Evolutionary conservation across 2,329 filamentous ascomycete genomes (phyloP).

Genomic region (Pezicula radicicola): DNA sequence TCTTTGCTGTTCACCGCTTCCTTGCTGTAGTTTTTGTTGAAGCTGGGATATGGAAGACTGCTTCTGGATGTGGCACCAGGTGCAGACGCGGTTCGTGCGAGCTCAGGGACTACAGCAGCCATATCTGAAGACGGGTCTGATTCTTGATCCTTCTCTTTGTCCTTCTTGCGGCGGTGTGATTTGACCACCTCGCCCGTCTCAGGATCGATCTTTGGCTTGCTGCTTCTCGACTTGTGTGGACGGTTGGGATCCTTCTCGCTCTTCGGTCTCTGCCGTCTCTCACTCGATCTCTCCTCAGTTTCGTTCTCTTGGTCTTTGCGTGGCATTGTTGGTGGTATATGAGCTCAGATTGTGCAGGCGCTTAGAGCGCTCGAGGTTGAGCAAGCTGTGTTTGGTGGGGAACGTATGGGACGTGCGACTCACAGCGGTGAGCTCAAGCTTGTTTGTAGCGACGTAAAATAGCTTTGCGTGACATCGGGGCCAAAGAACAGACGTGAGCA

Average conservation of each 20-base stretch:
- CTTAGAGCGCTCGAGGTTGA: slow-evolving; percentile 1
- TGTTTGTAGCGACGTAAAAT: not conserved
- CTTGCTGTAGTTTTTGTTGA: slow-evolving; percentile 90
- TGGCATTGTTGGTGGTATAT: slow-evolving; percentile 15
- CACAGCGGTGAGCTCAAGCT: not conserved
- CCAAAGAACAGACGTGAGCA: not conserved
- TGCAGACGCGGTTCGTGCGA: slow-evolving; percentile 31
- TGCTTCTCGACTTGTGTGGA: slow-evolving; percentile 27
- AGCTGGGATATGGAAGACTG: slow-evolving; percentile 69
- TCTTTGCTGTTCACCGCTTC: slow-evolving; percentile 66
- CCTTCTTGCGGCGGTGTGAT: slow-evolving; percentile 23
- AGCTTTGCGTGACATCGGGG: not conserved
- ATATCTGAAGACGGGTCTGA: slow-evolving; percentile 28
- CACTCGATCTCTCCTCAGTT: slow-evolving; percentile 21
- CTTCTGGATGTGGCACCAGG: slow-evolving; percentile 26
- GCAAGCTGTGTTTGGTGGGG: not conserved
- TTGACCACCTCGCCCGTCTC: slow-evolving; percentile 27
- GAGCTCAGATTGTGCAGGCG: not conserved
- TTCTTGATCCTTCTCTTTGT: slow-evolving; percentile 14
- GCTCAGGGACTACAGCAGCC: slow-evolving; percentile 48
- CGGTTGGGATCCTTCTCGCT: slow-evolving; percentile 27
- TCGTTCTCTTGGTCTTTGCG: slow-evolving; percentile 22
- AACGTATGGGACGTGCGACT: not conserved
- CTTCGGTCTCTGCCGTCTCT: slow-evolving; percentile 26
- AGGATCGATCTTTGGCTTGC: slow-evolving; percentile 26